Percentiles rank a stretch among this genome's conserved stretches.
Conservation (phyloP, 495 filamentous ascomycete species). For the Xylaria castorea region DNA sequence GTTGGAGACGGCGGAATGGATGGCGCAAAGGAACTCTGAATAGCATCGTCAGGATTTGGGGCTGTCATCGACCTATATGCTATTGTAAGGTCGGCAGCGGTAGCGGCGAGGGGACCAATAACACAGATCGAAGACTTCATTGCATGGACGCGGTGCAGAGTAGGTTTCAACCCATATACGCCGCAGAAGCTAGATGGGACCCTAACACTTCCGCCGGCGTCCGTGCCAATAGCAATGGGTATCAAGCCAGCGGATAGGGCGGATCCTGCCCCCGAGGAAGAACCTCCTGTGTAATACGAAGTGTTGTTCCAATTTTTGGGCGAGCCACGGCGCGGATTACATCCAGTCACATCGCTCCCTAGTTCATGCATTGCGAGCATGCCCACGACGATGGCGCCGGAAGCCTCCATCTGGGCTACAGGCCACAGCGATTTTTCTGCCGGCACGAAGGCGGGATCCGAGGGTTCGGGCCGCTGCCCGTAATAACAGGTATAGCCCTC, state of each 20-base stretch:
- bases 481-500: conserved; percentile 73
- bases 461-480: conserved; percentile 53
- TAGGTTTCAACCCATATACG: conserved; percentile 86
- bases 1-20: conserved; percentile 52
- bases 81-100: conserved; percentile 80
- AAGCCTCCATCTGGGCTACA: conserved; percentile 74
- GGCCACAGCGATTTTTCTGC: conserved; percentile 65
- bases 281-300: conserved; percentile 86
- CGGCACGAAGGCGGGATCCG: conserved; percentile 44
- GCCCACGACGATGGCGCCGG: conserved; percentile 81
- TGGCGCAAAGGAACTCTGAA: conserved; percentile 46
- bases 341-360: conserved; percentile 60
- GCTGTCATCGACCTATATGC: conserved; percentile 77
- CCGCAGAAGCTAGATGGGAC: conserved; percentile 86
- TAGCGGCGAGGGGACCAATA: conserved; percentile 77
- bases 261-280: conserved; percentile 84
- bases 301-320: conserved; percentile 83
- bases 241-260: conserved; percentile 76
- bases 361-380: conserved; percentile 94
- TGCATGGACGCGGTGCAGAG: conserved; percentile 69
- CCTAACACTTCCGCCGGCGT: conserved; percentile 86
- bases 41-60: conserved; percentile 64
- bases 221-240: conserved; percentile 82
- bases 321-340: conserved; percentile 63
- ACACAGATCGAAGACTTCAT: conserved; percentile 70